Percentiles rank a stretch among this genome's conserved stretches.
Conservation (phyloP, 345 rosid genomes). For the Eucalyptus caleyi region DNA sequence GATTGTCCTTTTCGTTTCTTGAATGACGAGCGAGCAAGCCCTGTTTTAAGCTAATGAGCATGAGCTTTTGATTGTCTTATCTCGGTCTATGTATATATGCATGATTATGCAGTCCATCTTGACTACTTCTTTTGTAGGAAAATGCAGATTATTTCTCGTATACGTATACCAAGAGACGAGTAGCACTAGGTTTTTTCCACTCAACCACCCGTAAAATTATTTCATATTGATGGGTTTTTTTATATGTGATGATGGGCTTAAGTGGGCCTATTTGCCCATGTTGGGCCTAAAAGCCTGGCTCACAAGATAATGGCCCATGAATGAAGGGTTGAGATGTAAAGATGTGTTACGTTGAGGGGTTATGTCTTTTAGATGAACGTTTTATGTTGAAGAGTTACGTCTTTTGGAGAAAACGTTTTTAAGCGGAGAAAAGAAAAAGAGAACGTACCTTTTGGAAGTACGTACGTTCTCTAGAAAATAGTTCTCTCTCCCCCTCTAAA, state of each 20-base stretch:
- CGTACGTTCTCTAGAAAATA: too few species aligned
- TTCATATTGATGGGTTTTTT: not conserved
- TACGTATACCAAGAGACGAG: not conserved
- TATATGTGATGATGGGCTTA: too few species aligned
- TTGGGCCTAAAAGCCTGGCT: accelerated
- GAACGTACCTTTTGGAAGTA: too few species aligned
- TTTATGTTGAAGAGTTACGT: too few species aligned
- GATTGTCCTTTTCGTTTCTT: not conserved
- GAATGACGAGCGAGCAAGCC: not conserved
- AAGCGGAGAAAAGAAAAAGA: too few species aligned
- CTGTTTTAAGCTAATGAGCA: not conserved
- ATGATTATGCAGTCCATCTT: not conserved
- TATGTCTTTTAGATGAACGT: too few species aligned
- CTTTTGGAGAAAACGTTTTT: too few species aligned
- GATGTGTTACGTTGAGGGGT: accelerated
- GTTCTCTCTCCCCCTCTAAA: too few species aligned
- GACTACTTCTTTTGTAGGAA: not conserved
- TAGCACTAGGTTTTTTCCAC: not conserved
- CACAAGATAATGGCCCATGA: too few species aligned
- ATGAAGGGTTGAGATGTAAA: too few species aligned
- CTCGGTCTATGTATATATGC: not conserved
- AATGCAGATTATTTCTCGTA: not conserved
- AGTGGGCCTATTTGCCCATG: too few species aligned
- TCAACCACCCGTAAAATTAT: not conserved
- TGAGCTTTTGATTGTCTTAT: not conserved